Evolutionary conservation across 495 filamentous ascomycete species (phyloP).

Genomic region (Aspergillus asperescens): DNA sequence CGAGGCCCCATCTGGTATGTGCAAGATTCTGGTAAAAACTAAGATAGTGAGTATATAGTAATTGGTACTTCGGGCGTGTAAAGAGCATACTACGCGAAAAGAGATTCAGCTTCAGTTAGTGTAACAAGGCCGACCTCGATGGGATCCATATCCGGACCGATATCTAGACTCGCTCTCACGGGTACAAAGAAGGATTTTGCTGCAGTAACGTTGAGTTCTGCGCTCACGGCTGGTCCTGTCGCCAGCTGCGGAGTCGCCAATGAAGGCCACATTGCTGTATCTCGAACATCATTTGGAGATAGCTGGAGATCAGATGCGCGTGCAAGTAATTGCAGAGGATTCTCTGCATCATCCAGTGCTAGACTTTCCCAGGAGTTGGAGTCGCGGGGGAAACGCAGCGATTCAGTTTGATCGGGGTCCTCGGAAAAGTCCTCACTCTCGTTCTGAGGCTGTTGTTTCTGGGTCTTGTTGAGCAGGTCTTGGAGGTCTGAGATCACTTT

Average conservation of each 20-base stretch:
- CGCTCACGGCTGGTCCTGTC: slow-evolving; percentile 2
- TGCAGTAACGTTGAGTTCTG: slow-evolving; percentile 9
- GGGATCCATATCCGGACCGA: slow-evolving; percentile 59
- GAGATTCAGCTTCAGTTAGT: slow-evolving; percentile 52
- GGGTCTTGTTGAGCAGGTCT: slow-evolving; percentile 47
- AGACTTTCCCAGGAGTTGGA: slow-evolving; percentile 43
- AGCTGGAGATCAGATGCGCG: slow-evolving; percentile 63
- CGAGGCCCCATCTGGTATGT: slow-evolving; percentile 70
- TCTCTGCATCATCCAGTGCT: slow-evolving; percentile 66
- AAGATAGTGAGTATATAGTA: slow-evolving; percentile 5
- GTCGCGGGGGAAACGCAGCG: slow-evolving; percentile 25
- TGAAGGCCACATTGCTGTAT: slow-evolving; percentile 15
- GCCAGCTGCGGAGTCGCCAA: slow-evolving; percentile 14
- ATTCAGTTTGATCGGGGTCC: slow-evolving; percentile 23
- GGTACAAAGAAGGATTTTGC: slow-evolving; percentile 57
- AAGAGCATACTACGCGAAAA: slow-evolving; percentile 56
- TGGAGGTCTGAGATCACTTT: slow-evolving; percentile 54
- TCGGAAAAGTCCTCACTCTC: slow-evolving; percentile 26
- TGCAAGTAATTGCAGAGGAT: slow-evolving; percentile 65
- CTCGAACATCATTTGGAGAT: slow-evolving; percentile 35
- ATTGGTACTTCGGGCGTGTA: background rate
- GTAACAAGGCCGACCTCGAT: slow-evolving; percentile 62
- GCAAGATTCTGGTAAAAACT: slow-evolving; percentile 67
- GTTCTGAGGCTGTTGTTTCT: slow-evolving; percentile 31
- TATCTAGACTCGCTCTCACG: slow-evolving; percentile 53